Evolutionary conservation across 73 alveolate species (phyloP).

Genomic region (Tetrahymena malaccensis): DNA sequence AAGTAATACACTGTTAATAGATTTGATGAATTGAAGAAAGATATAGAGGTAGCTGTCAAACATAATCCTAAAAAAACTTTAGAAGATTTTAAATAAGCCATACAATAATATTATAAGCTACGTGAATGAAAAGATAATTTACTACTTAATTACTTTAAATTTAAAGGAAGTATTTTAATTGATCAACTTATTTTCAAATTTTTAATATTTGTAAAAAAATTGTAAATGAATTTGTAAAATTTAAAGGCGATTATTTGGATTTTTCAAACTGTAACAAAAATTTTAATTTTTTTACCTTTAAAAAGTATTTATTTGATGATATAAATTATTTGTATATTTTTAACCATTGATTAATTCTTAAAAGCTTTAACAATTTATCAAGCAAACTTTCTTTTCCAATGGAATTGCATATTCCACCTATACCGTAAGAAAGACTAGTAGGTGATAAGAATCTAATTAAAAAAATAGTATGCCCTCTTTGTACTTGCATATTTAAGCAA

Average conservation of each 20-base stretch:
- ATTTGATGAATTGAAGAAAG: background rate
- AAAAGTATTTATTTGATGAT: too few relatives aligned
- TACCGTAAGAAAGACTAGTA: background rate
- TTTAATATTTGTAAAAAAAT: too few relatives aligned
- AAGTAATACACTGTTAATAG: background rate
- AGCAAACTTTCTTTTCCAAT: background rate
- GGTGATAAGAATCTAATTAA: background rate
- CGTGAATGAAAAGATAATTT: background rate
- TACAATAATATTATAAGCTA: background rate
- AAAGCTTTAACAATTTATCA: background rate
- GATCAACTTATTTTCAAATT: too few relatives aligned
- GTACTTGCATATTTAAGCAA: background rate
- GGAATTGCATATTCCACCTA: background rate
- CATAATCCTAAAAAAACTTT: background rate
- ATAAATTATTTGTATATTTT: background rate
- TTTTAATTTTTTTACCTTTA: too few relatives aligned
- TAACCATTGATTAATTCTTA: background rate
- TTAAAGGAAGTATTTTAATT: too few relatives aligned
- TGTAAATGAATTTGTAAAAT: too few relatives aligned
- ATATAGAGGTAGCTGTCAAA: background rate
- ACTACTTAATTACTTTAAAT: background rate
- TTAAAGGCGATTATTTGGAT: too few relatives aligned
- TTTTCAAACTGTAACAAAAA: too few relatives aligned
- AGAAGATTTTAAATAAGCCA: background rate
- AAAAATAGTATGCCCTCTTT: background rate